A percentile compares a stretch with the other conserved stretches of the same genome.
These are phyloP conservation scores for Auriscalpium orientale DNA, from an alignment of 768 basidiomycete genomes.

Conservation along the genomic window DNA sequence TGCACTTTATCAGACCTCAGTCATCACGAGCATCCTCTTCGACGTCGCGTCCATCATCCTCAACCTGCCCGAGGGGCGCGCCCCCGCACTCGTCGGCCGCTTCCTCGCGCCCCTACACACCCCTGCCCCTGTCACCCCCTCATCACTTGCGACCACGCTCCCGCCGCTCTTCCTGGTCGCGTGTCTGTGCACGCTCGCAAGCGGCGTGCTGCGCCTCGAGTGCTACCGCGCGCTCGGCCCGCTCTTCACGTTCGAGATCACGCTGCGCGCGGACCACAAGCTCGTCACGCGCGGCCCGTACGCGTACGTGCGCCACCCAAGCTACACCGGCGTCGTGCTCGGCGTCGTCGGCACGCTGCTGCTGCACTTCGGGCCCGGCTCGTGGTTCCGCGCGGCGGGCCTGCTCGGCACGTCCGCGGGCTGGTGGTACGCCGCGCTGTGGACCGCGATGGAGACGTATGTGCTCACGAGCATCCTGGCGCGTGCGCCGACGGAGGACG, in stretches of 20 bases:
- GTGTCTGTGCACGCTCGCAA: constrained; percentile 2
- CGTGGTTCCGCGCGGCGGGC: background rate
- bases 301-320: constrained; percentile 15
- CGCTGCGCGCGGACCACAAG: constrained; percentile 6
- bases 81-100: too few species aligned
- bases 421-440: background rate
- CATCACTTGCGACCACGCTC: background rate
- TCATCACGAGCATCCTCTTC: constrained; percentile 1
- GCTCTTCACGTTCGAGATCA: constrained; percentile 16
- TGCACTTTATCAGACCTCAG: background rate
- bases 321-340: constrained; percentile 12
- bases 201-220: constrained; percentile 16
- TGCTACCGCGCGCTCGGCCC: constrained; percentile 17
- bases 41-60: background rate
- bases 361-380: background rate
- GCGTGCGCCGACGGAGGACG: background rate
- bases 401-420: background rate
- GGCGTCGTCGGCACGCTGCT: constrained; percentile 3
- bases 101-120: too few species aligned
- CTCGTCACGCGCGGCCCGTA: constrained; percentile 17
- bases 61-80: background rate
- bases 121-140: background rate
- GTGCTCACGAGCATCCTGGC: background rate
- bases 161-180: constrained; percentile 4
- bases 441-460: background rate